Evolutionary conservation across 176 grass and related monocot species (phyloP), one percentile per base, ranked within the genome.

Genomic region (Thinopyrum elongatum): DNA sequence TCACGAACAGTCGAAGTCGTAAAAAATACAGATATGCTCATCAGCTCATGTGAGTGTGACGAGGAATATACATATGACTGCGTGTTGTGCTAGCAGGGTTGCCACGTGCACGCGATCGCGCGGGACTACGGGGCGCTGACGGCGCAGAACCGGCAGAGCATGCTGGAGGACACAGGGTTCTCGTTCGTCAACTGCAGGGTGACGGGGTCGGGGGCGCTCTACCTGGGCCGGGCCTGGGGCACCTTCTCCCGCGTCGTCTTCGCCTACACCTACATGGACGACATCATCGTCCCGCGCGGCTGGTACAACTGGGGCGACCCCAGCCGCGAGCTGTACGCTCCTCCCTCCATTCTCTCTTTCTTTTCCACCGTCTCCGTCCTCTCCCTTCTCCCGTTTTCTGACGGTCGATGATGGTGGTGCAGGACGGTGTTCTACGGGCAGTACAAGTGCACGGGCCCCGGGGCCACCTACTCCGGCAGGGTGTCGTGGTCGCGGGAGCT

Each of bases 371-470:
- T 53, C 49, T 53, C 49, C 2, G 49, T 53, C 49, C 49, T 53
- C 47, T 53, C 49, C 15, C 16, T 0, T 53, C 49, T 19, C 1
- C 47, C 47, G 14, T 0, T 15, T 15, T 30, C 22, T 29, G 34
- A 5, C 17, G 28, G 1, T 11, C 35, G 44, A 14, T 11, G 3
- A 6, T 46, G 75, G 6, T 47, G 75, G 1, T 88, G 74, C 91
- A 95, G 95, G 94, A 96, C 97, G 58, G 97, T 99, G 79, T 99
- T 99, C 91, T 99, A 99, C 57, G 97, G 97, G 34, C 94, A 99
- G 62, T 99, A 99, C 92, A 95, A 91, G 86, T 99, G 97, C 94
- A 90, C 82, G 6, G 97, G 97, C 1, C 85, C 92, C 0, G 91
- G 93, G 3, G 82, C 95, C 5, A 92, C 80, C 80, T 93, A 87